Conservation (phyloP, 805 yeast species). For the Metschnikowia lunata region DNA sequence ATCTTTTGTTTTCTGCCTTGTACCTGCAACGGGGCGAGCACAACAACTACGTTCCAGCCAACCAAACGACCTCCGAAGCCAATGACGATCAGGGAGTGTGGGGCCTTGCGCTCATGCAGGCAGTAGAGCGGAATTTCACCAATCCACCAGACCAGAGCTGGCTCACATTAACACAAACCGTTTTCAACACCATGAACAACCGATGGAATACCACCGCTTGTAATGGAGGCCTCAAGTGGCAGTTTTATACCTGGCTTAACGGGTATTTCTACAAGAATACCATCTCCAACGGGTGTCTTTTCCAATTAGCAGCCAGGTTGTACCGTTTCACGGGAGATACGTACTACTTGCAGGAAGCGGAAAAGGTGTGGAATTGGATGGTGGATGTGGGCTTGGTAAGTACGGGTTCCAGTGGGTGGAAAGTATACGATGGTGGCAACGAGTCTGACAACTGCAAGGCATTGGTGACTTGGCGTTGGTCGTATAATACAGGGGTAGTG, state of each 20-base stretch:
- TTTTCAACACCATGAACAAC: conserved; percentile 42
- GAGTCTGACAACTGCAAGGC: conserved; percentile 42
- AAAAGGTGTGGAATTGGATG: conserved; percentile 45
- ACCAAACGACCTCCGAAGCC: conserved; percentile 45
- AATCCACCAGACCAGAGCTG: conserved; percentile 32
- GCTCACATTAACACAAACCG: conserved; percentile 40
- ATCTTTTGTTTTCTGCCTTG: conserved; percentile 35
- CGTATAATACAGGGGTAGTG: conserved; percentile 65
- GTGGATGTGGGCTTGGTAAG: conserved; percentile 21
- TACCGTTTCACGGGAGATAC: conserved; percentile 40
- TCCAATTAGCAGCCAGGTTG: conserved; percentile 42
- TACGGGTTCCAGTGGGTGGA: conserved; percentile 14
- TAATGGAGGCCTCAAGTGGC: conserved; percentile 46
- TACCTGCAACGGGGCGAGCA: conserved; percentile 39
- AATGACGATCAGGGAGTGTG: conserved; percentile 52
- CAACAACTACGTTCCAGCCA: conserved; percentile 40
- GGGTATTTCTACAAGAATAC: conserved; percentile 45
- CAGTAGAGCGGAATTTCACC: conserved; percentile 40
- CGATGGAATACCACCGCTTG: conserved; percentile 39
- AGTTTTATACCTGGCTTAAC: conserved; percentile 44
- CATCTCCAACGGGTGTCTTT: conserved; percentile 41
- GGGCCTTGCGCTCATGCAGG: conserved; percentile 45
- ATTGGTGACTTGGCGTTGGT: conserved; percentile 52
- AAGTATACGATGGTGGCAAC: conserved; percentile 54
- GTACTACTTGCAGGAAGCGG: conserved; percentile 38